Percentiles rank a stretch among this genome's conserved stretches.
Conservation (phyloP, 139 green algal species). For the Chlamydomonas eustigma region DNA sequence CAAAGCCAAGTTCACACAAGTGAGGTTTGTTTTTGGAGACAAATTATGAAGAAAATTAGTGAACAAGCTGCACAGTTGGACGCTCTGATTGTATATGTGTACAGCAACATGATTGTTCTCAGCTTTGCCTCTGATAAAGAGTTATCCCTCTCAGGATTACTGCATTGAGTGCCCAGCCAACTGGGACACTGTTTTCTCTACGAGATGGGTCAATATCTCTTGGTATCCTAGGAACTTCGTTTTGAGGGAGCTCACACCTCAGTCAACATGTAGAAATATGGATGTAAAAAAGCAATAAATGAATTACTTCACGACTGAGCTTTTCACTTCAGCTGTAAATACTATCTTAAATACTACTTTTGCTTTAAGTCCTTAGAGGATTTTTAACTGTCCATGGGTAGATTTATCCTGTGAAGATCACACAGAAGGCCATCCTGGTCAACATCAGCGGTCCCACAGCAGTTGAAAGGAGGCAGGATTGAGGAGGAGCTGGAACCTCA, state of each 20-base stretch:
- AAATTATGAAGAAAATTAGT: no score
- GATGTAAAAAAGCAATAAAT: no score
- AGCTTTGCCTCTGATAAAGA: no score
- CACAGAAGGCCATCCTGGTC: constrained; percentile 56
- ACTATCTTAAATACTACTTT: no score
- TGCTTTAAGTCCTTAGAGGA: no score
- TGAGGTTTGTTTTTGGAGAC: no score
- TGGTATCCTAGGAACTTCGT: constrained; percentile 95
- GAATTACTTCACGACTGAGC: no score
- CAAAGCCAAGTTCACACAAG: constrained; percentile 90
- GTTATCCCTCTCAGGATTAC: constrained; percentile 63
- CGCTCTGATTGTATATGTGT: no score
- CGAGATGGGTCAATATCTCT: constrained; percentile 82
- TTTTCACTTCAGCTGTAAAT: no score
- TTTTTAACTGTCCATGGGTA: no score
- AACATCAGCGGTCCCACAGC: constrained; percentile 38
- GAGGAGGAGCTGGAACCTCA: constrained; percentile 67
- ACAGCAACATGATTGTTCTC: no score
- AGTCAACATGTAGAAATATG: constrained; percentile 52
- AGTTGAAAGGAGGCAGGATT: neutral
- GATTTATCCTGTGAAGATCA: constrained; percentile 82
- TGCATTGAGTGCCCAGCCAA: constrained; percentile 91
- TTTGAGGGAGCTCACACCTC: constrained; percentile 75
- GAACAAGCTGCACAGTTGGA: no score
- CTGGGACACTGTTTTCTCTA: constrained; percentile 81